Evolutionary conservation across 768 basidiomycete genomes (phyloP), one percentile per base, ranked within the genome.

Genomic region (Amanita phalloides): DNA sequence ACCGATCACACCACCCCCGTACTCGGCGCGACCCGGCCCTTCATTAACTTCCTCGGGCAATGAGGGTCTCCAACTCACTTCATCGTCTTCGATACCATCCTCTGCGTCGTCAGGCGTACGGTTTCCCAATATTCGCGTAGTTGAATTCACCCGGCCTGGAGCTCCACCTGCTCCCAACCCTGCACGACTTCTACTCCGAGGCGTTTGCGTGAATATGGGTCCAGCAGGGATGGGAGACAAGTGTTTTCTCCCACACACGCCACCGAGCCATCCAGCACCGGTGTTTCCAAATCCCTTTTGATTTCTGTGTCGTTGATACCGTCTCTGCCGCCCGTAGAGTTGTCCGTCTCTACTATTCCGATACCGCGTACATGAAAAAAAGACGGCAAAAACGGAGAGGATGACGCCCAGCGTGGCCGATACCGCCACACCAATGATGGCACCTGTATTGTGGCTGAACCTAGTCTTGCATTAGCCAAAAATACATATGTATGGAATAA

Each of bases 341-440:
- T 57, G 53, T 42, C 45, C 51, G n/a, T 50, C 38, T 36, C 60
- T 37, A 3, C 5, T 58, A 11, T 10, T 32, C 47, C 43, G 50
- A 45, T 63, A 66, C 21, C 62, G 56, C 45, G 57, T 59, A 48
- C 71, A 72, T 1, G 57, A 55, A 23, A 65, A 67, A 49, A 71
- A 69, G 23, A 66, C 55, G 23, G 64, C 30, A 9, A 70, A 28
- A 35, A 68, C 58, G 25, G 62, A 55, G 7, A 66, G 25, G 14
- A 71, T 55, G 17, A 71, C 56, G 28, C 55, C 54, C 41, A 61
- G 38, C 2, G 64, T 58, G 21, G 57, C 61, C 1, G 67, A 61
- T 3, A 74, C 39, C 4, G 68, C 62, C 28, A 72, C 65, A 2
- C 67, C 71, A 14, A 71, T 63, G 36, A 72, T 68, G 8, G 66